Evolutionary conservation across 495 filamentous ascomycete genomes (phyloP), one percentile per base, ranked within the genome.

Genomic region (Xylaria telfairii): DNA sequence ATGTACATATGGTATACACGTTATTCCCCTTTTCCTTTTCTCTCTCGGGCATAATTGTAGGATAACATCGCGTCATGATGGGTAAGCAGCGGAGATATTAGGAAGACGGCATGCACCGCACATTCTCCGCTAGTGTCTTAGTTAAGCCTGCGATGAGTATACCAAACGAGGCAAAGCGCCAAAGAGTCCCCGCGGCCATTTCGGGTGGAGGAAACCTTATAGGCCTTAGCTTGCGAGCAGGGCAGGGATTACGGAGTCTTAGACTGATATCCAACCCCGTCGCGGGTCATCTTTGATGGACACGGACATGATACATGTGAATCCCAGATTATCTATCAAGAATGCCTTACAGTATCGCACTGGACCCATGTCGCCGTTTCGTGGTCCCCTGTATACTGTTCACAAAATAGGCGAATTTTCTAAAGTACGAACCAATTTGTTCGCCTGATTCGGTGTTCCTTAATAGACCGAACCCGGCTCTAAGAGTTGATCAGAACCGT

Each of bases 171-270:
- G 57, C 57, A 41, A 59, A 37, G 57, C 34, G 57, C 34, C 34
- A 42, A 17, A 4, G 19, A 0, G 3, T 37, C 21, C 30, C 56
- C 19, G 13, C 32, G 56, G 17, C 6, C 7, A 59, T 34, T 21
- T 34, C 8, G 67, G 26, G 21, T 28, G 47, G 34, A 62, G 59
- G 12, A 62, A 62, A 42, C 59, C 59, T 1, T 59, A 59, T 21
- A 12, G 17, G 56, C 19, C 30, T 39, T 59, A 37, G 56, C 56
- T 59, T 59, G 56, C 56, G 56, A 59, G 32, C 56, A 39, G 56
- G 59, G 17, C 21, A 59, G 56, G 56, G 56, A 37, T 59, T 17
- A 21, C 56, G 30, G 56, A 37, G 56, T 37, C 56, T 37, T 59
- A 37, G 56, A 10, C 17, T 37, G 54, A 37, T 37, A 3, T 57